These are phyloP conservation scores for Nannochloropsis oceanica DNA, from an alignment of 108 stramenopile species.

Conservation along the genomic window DNA sequence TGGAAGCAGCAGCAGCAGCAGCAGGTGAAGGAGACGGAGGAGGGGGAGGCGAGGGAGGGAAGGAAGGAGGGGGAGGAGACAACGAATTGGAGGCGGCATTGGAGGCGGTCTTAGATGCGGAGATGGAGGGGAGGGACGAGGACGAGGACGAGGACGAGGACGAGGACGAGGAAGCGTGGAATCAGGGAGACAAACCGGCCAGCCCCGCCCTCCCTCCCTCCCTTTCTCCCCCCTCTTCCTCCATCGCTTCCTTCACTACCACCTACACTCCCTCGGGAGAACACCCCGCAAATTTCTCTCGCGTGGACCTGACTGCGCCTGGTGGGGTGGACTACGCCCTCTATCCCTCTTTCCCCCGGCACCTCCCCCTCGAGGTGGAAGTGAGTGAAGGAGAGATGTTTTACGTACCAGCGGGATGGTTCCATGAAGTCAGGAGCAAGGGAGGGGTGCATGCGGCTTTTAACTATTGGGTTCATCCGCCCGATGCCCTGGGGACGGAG, in stretches of 20 bases:
- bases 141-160: constrained; percentile 35
- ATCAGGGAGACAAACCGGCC: neutral
- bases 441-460: constrained; percentile 56
- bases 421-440: constrained; percentile 66
- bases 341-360: constrained; percentile 22
- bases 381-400: constrained; percentile 62
- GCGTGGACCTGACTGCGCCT: constrained; percentile 22
- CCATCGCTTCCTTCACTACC: neutral
- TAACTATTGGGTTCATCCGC: constrained; percentile 96
- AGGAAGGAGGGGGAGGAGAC: constrained; percentile 46
- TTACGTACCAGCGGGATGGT: constrained; percentile 91
- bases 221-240: neutral
- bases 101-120: constrained; percentile 54
- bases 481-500: constrained; percentile 40
- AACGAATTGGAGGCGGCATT: constrained; percentile 49
- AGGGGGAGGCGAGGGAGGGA: constrained; percentile 34
- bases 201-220: neutral
- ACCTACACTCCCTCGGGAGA: neutral
- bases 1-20: constrained; percentile 42
- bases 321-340: neutral
- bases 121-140: constrained; percentile 27
- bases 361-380: constrained; percentile 14
- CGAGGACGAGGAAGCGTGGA: neutral
- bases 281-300: constrained; percentile 28
- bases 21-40: constrained; percentile 36